Percentiles rank a stretch among this genome's conserved stretches.
Conservation (phyloP, 768 basidiomycete genomes). For the Phanerochaete carnosa region DNA sequence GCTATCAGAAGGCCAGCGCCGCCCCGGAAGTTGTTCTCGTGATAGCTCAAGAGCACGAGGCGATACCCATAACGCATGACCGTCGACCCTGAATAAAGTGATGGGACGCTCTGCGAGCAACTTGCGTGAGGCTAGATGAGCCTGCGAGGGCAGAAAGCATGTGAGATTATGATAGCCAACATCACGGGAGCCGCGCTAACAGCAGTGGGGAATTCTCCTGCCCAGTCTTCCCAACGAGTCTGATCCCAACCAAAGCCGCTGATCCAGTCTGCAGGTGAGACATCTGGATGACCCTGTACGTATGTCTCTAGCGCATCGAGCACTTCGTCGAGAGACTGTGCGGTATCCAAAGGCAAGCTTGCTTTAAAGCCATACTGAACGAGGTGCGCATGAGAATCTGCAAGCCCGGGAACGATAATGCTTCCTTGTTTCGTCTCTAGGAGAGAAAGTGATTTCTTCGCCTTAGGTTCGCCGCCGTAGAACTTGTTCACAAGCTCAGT, state of each 20-base stretch:
- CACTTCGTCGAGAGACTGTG: constrained; percentile 60
- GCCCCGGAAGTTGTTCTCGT: constrained; percentile 46
- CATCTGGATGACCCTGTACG: constrained; percentile 53
- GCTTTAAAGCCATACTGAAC: constrained; percentile 69
- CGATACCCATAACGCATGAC: constrained; percentile 87
- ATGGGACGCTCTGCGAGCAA: constrained; percentile 69
- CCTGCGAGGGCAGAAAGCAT: constrained; percentile 35
- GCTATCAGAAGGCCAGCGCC: constrained; percentile 18
- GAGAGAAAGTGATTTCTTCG: constrained; percentile 23
- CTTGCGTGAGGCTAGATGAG: constrained; percentile 69
- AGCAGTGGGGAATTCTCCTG: constrained; percentile 64
- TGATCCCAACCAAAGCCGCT: constrained; percentile 95
- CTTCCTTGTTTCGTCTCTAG: constrained; percentile 27
- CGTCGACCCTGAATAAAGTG: constrained; percentile 73
- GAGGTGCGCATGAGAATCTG: constrained; percentile 82
- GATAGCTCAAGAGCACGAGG: constrained; percentile 64
- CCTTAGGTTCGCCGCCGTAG: constrained; percentile 24
- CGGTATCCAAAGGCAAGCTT: constrained; percentile 60
- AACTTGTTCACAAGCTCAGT: constrained; percentile 23
- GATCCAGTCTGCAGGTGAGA: constrained; percentile 65
- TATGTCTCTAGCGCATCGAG: constrained; percentile 57
- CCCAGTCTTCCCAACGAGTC: constrained; percentile 58
- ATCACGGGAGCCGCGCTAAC: constrained; percentile 34
- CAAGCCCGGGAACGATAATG: constrained; percentile 68
- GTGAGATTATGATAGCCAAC: background rate